These are phyloP conservation scores for Crithidia bombi DNA, from an alignment of 208 protist species.

Conservation along the genomic window DNA sequence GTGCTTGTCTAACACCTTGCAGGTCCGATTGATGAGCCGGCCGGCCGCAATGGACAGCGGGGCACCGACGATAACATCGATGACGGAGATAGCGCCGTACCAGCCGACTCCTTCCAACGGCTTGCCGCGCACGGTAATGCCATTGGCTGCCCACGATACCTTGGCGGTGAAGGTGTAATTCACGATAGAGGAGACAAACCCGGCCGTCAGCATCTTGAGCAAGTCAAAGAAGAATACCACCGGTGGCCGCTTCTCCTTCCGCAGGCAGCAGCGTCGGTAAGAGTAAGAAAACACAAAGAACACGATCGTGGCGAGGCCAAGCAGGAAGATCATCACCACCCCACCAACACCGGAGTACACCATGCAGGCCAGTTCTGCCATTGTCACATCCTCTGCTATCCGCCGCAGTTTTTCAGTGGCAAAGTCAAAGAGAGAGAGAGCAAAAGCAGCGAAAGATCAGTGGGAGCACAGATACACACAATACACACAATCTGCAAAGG, in stretches of 20 bases:
- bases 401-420: too few relatives aligned
- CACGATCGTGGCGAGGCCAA: slow-evolving; percentile 27
- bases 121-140: slow-evolving; percentile 36
- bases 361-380: slow-evolving; percentile 39
- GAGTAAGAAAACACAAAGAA: slow-evolving; percentile 37
- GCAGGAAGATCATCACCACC: slow-evolving; percentile 35
- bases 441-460: background rate
- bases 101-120: slow-evolving; percentile 55
- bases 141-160: slow-evolving; percentile 25
- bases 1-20: slow-evolving; percentile 5
- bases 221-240: slow-evolving; percentile 47
- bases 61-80: slow-evolving; percentile 42
- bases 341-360: slow-evolving; percentile 49
- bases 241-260: slow-evolving; percentile 38
- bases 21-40: slow-evolving; percentile 28
- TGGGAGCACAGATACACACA: too few relatives aligned
- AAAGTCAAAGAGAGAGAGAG: too few relatives aligned
- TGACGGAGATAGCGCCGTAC: slow-evolving; percentile 46
- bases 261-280: slow-evolving; percentile 23
- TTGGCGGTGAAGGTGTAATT: slow-evolving; percentile 54
- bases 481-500: too few relatives aligned
- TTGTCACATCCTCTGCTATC: background rate
- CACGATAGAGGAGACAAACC: slow-evolving; percentile 26
- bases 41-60: slow-evolving; percentile 44
- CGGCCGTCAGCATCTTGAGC: slow-evolving; percentile 41